Base-by-base conservation (phyloP, 2,329 filamentous ascomycete species). In the Onygenales sp. region DNA sequence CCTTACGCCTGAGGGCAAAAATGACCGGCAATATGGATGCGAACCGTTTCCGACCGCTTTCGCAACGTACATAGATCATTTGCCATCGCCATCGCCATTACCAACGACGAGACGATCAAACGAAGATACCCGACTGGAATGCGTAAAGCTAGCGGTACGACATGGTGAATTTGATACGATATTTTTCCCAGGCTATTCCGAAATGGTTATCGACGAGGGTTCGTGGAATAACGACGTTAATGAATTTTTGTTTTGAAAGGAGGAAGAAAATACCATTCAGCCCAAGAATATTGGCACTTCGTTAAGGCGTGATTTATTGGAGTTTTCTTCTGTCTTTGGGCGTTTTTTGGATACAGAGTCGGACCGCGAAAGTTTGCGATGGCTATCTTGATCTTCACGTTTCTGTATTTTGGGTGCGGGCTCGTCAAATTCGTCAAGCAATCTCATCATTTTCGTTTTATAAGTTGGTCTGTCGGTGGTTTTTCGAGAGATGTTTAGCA, bases 271-370 rank as follows among this genome's bases (percentile, higher is more conserved):
- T 39, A 38, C 53, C 50, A 48, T 53, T 71, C 64, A 72, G 36
- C 70, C 55, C 44, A 74, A 54, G 62, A 74, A 75, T 48, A 69
- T 73, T 39, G 72, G 72, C 44, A 75, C 70, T 60, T 74, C 69
- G 54, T 68, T 70, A 39, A 72, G 65, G 43, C 69, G 65, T 35
- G 68, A 66, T 59, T 68, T 69, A 55, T 69, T 71, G 50, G 63
- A 55, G 51, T 59, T 57, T 43, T 63, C 55, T 54, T 63, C 60
- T 45, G 63, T 57, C 33, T 53, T 54, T 11, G 50, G 54, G 51
- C 52, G 47, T 42, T 60, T 59, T 45, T 58, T 50, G 14, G 51
- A 51, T 53, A 56, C 53, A 9, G 53, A 53, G 46, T 51, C 51
- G 49, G 61, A 56, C 35, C 56, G 54, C 27, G 48, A 38, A 43